A percentile compares a stretch with the other conserved stretches of the same genome.
Evolutionary conservation across 139 green algal genomes (phyloP).

Genomic region (Closterium sp.): DNA sequence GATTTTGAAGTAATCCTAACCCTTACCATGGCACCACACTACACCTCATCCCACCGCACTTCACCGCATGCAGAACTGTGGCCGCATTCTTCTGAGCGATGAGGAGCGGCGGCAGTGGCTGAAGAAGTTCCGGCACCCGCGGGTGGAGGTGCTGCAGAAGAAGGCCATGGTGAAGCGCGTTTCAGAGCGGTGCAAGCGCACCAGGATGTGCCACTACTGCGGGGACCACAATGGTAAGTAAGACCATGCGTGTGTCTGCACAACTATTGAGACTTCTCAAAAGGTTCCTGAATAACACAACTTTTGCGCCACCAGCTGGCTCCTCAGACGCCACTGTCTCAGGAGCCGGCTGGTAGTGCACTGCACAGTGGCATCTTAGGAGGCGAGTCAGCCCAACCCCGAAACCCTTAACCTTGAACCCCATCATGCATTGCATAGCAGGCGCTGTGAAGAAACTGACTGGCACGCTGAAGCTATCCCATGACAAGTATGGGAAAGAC

Average conservation of each 20-base stretch:
- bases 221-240: conserved; percentile 51
- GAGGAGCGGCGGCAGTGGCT: conserved; percentile 63
- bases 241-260: not conserved
- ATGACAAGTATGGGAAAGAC: conserved; percentile 57
- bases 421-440: not conserved
- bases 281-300: too few relatives aligned
- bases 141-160: conserved; percentile 74
- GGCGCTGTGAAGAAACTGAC: conserved; percentile 51
- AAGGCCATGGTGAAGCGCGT: conserved; percentile 77
- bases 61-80: conserved; percentile 62
- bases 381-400: too few relatives aligned
- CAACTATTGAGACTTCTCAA: too few relatives aligned
- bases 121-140: conserved; percentile 61
- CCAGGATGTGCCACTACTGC: conserved; percentile 65
- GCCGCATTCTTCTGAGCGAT: conserved; percentile 81
- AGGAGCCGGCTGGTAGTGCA: too few relatives aligned
- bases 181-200: conserved; percentile 84
- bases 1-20: too few relatives aligned
- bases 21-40: too few relatives aligned
- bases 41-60: not conserved
- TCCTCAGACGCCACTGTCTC: too few relatives aligned
- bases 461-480: conserved; percentile 65
- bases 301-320: conserved; percentile 59
- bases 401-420: too few relatives aligned
- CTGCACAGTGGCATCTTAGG: too few relatives aligned